Conservation (phyloP, 257 asterid species). For the Solanum tarapatanum region DNA sequence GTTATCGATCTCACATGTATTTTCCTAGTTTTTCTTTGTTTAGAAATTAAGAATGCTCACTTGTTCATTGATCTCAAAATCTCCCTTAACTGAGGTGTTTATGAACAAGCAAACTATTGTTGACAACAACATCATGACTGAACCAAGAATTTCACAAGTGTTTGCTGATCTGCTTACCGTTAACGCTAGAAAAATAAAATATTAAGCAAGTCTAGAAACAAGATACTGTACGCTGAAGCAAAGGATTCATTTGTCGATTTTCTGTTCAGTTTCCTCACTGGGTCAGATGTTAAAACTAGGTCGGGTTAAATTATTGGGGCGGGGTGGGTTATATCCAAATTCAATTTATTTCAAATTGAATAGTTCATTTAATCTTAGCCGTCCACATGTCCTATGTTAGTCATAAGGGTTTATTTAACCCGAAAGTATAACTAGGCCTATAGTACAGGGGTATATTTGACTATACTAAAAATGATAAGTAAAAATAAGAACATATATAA, state of each 20-base stretch:
- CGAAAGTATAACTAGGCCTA: too few relatives aligned
- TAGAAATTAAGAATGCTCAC: background rate
- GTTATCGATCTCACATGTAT: background rate
- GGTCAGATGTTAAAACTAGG: too few relatives aligned
- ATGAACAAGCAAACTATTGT: background rate
- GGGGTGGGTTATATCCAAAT: too few relatives aligned
- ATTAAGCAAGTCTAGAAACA: background rate
- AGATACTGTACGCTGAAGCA: slow-evolving; percentile 3
- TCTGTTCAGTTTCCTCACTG: slow-evolving; percentile 2
- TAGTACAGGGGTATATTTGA: too few relatives aligned
- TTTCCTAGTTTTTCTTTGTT: background rate
- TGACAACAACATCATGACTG: background rate
- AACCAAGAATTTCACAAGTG: background rate
- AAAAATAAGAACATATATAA: too few relatives aligned
- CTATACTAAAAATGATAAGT: too few relatives aligned
- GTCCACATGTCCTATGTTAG: too few relatives aligned
- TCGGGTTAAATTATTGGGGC: too few relatives aligned
- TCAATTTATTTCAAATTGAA: too few relatives aligned
- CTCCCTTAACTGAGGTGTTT: background rate
- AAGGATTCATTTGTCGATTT: background rate
- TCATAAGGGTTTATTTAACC: too few relatives aligned
- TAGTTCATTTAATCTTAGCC: too few relatives aligned
- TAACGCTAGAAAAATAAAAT: background rate
- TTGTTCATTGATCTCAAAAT: background rate
- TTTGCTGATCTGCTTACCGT: too few relatives aligned